Evolutionary conservation across 2,329 filamentous ascomycete species (phyloP).

Genomic region (Colletotrichum sp.): DNA sequence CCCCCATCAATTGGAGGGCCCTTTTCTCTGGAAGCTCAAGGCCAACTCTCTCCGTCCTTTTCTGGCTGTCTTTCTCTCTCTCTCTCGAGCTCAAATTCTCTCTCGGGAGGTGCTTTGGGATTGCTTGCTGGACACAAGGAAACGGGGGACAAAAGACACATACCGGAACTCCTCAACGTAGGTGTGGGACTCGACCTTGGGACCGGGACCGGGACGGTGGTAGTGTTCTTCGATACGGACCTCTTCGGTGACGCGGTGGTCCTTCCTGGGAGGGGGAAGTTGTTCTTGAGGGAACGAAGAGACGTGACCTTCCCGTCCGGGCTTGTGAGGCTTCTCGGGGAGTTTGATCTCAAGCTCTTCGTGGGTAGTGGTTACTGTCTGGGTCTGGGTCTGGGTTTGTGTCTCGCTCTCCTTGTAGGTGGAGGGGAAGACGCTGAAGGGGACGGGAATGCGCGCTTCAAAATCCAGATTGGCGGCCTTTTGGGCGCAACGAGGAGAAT

Average conservation of each 20-base stretch:
- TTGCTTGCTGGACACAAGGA: neutral
- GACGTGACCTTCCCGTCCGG: conserved; percentile 98
- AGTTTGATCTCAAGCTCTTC: conserved; percentile 89
- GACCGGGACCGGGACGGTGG: conserved; percentile 75
- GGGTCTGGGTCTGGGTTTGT: conserved; percentile 51
- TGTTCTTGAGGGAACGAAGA: conserved; percentile 68
- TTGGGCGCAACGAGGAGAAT: conserved; percentile 61
- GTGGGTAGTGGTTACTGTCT: conserved; percentile 65
- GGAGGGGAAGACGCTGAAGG: conserved; percentile 99
- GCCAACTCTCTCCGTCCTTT: neutral
- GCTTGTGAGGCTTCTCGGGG: conserved; percentile 63
- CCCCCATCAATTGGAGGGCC: neutral
- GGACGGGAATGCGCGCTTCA: conserved; percentile 98
- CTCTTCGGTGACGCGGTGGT: conserved; percentile 76
- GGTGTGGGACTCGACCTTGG: conserved; percentile 51
- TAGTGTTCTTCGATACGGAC: conserved; percentile 78
- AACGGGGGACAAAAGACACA: conserved; percentile 31
- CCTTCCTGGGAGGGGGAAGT: conserved; percentile 48
- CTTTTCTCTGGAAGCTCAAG: neutral
- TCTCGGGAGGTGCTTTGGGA: neutral
- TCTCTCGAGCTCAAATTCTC: neutral
- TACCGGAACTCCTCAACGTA: conserved; percentile 59
- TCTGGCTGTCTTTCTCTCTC: neutral
- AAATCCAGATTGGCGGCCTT: conserved; percentile 99
- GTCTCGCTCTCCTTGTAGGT: conserved; percentile 75